Percentiles rank a stretch among this genome's conserved stretches.
These are phyloP conservation scores for Mycena rebaudengoi DNA, from an alignment of 768 basidiomycete genomes.

Conservation along the genomic window DNA sequence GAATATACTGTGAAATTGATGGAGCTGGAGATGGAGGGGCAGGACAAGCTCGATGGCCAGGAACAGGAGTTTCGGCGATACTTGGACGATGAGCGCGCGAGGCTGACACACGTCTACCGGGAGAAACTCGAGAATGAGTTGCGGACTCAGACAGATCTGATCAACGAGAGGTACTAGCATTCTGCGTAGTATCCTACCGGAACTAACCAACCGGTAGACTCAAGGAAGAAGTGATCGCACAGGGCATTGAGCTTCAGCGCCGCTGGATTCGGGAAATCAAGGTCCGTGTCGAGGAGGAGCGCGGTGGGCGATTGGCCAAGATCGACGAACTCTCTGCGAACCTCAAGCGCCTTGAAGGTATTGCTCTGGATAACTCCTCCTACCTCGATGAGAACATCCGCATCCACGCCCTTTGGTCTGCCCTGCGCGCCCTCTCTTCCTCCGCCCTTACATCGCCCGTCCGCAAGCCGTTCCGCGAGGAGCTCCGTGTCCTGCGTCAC, in stretches of 20 bases:
- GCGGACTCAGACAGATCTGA: constrained; percentile 87
- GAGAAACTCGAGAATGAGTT: constrained; percentile 89
- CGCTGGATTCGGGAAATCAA: constrained; percentile 98
- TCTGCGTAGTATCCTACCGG: not conserved
- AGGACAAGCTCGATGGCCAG: constrained; percentile 85
- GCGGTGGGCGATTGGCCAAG: constrained; percentile 93
- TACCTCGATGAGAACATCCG: constrained; percentile 95
- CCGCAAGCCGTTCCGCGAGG: constrained; percentile 87
- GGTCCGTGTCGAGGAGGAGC: constrained; percentile 94
- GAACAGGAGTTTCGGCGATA: constrained; percentile 86
- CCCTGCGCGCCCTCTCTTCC: constrained; percentile 80
- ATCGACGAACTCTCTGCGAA: constrained; percentile 92
- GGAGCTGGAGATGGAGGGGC: constrained; percentile 85
- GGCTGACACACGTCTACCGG: constrained; percentile 80
- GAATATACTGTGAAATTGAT: constrained; percentile 86
- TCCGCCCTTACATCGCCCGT: constrained; percentile 70
- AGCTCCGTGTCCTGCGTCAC: constrained; percentile 84
- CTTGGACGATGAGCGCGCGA: constrained; percentile 79
- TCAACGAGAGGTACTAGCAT: constrained; percentile 85
- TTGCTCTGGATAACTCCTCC: constrained; percentile 89
- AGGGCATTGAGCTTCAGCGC: constrained; percentile 96
- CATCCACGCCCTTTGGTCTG: constrained; percentile 92
- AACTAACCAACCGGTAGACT: constrained; percentile 57
- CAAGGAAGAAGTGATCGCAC: constrained; percentile 93
- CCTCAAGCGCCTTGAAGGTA: constrained; percentile 89